These are phyloP conservation scores for Fragaria ananassa DNA, from an alignment of 306 rosid species.

Conservation along the genomic window DNA sequence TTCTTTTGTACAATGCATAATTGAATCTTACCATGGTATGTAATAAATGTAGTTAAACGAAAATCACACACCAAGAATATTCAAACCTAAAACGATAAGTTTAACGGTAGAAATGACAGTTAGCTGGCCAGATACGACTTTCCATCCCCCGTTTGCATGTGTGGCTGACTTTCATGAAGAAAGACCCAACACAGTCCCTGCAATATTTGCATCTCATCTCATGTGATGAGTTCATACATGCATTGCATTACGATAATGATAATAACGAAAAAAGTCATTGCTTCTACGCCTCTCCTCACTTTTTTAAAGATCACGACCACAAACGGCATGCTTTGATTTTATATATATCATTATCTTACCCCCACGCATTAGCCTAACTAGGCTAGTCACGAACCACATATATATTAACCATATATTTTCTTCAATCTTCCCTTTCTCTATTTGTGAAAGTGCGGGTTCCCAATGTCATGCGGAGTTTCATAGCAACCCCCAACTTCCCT, in stretches of 20 bases:
- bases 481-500: too few relatives aligned
- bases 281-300: not conserved
- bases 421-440: not conserved
- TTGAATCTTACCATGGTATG: too few relatives aligned
- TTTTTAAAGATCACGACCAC: not conserved
- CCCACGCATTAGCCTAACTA: not conserved
- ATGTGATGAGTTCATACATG: not conserved
- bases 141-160: not conserved
- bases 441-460: too few relatives aligned
- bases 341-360: not conserved
- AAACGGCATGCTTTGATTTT: not conserved
- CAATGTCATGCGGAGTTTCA: too few relatives aligned
- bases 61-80: not conserved
- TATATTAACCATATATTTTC: not conserved
- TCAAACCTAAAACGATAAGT: not conserved
- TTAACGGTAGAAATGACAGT: not conserved
- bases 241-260: not conserved
- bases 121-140: not conserved
- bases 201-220: not conserved
- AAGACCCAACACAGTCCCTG: not conserved
- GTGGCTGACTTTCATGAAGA: not conserved
- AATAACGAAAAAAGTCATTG: not conserved
- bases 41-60: not conserved
- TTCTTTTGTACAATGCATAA: too few relatives aligned
- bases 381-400: not conserved